Evolutionary conservation across 148 eudicot species (phyloP).

Genomic region (Rheum nobile): DNA sequence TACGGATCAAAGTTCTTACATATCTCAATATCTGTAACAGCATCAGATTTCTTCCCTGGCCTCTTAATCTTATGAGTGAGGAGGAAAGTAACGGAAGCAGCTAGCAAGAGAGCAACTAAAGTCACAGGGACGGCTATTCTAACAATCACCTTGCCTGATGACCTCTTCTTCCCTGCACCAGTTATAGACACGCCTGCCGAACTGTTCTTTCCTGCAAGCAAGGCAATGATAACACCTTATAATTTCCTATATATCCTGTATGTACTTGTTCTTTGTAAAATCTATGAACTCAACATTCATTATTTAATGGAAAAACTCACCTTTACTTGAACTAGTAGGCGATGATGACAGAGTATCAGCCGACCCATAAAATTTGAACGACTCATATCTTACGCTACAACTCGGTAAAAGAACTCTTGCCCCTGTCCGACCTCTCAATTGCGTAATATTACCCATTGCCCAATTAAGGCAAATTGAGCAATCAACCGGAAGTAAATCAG

Average conservation of each 20-base stretch:
- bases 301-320: too few relatives aligned
- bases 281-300: too few relatives aligned
- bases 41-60: not conserved
- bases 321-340: not conserved
- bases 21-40: not conserved
- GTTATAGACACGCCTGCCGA: too few relatives aligned
- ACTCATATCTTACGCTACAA: not conserved
- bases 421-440: not conserved
- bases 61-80: not conserved
- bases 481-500: not conserved
- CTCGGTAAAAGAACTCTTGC: not conserved
- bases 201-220: too few relatives aligned
- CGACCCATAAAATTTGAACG: not conserved
- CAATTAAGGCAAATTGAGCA: conserved; percentile 15
- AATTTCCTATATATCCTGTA: too few relatives aligned
- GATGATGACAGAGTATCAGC: not conserved
- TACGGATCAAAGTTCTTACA: not conserved
- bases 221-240: too few relatives aligned
- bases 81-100: not conserved
- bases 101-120: not conserved
- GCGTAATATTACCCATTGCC: not conserved
- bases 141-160: not conserved
- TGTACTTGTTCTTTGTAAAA: too few relatives aligned
- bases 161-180: too few relatives aligned
- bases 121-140: not conserved